Conservation (phyloP, 1,139 yeast species). For the Suhomyces panamericanus region DNA sequence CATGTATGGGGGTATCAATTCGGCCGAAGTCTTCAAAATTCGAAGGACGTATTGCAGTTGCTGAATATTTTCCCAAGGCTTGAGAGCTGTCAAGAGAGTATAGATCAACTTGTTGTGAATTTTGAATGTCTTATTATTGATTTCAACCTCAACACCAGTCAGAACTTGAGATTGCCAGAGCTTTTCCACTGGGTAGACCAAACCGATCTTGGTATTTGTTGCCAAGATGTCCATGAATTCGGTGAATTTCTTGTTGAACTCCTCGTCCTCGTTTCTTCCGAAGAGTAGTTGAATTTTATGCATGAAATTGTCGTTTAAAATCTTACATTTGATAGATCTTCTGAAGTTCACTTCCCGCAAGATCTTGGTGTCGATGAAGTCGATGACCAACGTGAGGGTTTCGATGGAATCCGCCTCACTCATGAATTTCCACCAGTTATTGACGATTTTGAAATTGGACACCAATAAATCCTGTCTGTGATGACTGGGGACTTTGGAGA, state of each 20-base stretch:
- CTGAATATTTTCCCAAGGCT: slow-evolving; percentile 75
- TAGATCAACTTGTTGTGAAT: slow-evolving; percentile 68
- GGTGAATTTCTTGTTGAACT: slow-evolving; percentile 32
- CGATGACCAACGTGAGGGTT: slow-evolving; percentile 42
- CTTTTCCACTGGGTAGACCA: slow-evolving; percentile 61
- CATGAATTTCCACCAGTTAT: slow-evolving; percentile 65
- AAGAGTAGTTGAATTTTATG: slow-evolving; percentile 58
- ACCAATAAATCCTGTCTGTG: slow-evolving; percentile 62
- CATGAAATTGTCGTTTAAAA: slow-evolving; percentile 77
- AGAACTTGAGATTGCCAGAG: slow-evolving; percentile 42
- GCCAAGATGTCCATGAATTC: slow-evolving; percentile 48
- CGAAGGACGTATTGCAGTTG: slow-evolving; percentile 58
- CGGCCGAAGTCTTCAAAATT: slow-evolving; percentile 60
- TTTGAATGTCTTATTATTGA: slow-evolving; percentile 52
- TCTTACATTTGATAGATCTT: slow-evolving; percentile 68
- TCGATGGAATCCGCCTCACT: slow-evolving; percentile 52
- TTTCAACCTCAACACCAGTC: slow-evolving; percentile 32
- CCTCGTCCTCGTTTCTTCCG: slow-evolving; percentile 28
- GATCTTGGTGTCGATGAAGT: slow-evolving; percentile 51
- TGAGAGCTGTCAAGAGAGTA: slow-evolving; percentile 60
- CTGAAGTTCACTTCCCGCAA: slow-evolving; percentile 62
- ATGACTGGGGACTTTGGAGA: slow-evolving; percentile 48
- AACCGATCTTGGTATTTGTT: slow-evolving; percentile 57
- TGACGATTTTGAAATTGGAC: slow-evolving; percentile 58
- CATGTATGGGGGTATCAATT: slow-evolving; percentile 72